These are phyloP conservation scores for Claviceps quebecensis DNA, from an alignment of 2,329 filamentous ascomycete genomes.

Conservation along the genomic window DNA sequence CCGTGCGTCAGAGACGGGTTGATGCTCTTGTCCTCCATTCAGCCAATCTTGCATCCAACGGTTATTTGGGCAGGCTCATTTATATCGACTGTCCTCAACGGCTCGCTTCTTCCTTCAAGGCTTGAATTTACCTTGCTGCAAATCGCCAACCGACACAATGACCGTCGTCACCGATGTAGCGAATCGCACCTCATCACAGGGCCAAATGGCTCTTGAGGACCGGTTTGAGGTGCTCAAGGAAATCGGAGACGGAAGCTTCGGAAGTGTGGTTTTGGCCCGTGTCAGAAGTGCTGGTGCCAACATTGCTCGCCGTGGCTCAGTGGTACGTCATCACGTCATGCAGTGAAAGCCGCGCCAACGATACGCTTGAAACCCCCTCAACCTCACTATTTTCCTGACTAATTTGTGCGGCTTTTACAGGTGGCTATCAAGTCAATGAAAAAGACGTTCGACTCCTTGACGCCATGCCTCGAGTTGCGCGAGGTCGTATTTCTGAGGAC, in stretches of 20 bases:
- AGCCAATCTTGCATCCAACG: constrained; percentile 1
- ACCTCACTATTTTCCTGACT: constrained; percentile 5
- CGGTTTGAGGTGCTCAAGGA: constrained; percentile 96
- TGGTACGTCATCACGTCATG: constrained; percentile 47
- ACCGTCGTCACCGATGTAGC: constrained; percentile 62
- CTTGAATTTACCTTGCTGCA: background rate
- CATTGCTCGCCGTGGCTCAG: constrained; percentile 76
- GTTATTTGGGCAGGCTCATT: background rate
- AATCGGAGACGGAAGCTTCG: constrained; percentile 97
- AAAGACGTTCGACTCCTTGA: constrained; percentile 91
- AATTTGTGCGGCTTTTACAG: constrained; percentile 29
- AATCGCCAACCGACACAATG: constrained; percentile 35
- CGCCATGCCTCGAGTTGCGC: constrained; percentile 79
- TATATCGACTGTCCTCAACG: background rate
- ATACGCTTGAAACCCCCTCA: background rate
- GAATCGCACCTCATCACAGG: constrained; percentile 49
- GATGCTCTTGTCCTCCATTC: constrained; percentile 2
- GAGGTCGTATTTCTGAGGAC: constrained; percentile 95
- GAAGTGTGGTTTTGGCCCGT: constrained; percentile 82
- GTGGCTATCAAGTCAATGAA: constrained; percentile 99
- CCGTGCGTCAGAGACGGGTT: constrained; percentile 10
- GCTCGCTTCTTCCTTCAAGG: background rate
- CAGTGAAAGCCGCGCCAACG: constrained; percentile 1
- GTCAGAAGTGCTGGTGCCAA: constrained; percentile 81
- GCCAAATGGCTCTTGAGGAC: constrained; percentile 64